Evolutionary conservation across 2,329 filamentous ascomycete genomes (phyloP).

Genomic region (Xylariomycetidae sp.): DNA sequence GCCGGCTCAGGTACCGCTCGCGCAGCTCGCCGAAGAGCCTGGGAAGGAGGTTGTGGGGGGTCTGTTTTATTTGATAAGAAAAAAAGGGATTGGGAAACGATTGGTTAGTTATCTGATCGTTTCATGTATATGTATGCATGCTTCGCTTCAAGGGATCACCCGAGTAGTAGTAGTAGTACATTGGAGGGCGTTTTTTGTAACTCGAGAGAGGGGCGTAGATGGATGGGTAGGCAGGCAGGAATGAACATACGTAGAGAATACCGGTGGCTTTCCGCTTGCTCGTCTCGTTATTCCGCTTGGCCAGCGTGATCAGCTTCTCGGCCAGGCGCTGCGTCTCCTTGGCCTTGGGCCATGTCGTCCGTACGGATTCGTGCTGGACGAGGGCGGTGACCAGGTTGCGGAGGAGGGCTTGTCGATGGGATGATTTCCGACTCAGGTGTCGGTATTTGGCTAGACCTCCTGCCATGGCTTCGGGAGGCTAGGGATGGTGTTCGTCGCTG

Average conservation of each 20-base stretch:
- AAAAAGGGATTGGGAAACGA: too few relatives aligned
- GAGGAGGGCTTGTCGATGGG: conserved; percentile 86
- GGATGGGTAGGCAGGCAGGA: conserved; percentile 33
- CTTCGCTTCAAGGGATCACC: not conserved
- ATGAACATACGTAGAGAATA: conserved; percentile 73
- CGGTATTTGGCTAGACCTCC: conserved; percentile 84
- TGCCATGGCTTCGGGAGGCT: conserved; percentile 69
- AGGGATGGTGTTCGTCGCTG: conserved; percentile 4
- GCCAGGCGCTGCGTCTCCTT: conserved; percentile 94
- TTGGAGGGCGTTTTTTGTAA: too few relatives aligned
- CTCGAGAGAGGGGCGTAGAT: too few relatives aligned
- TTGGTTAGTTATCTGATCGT: too few relatives aligned
- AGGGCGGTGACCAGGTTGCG: conserved; percentile 95
- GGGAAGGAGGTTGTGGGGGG: conserved; percentile 64
- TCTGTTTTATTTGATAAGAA: conserved; percentile 38
- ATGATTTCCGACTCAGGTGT: conserved; percentile 77
- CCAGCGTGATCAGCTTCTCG: conserved; percentile 90
- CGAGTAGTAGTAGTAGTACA: not conserved
- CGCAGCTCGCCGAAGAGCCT: conserved; percentile 86
- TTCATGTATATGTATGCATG: conserved; percentile 2
- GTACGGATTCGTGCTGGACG: conserved; percentile 87
- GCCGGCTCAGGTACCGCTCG: conserved; percentile 70
- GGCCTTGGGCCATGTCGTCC: conserved; percentile 92
- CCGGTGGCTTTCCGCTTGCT: conserved; percentile 68
- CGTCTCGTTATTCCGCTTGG: conserved; percentile 87